Evolutionary conservation across 2,329 filamentous ascomycete genomes (phyloP).

Genomic region (Nemania serpens): DNA sequence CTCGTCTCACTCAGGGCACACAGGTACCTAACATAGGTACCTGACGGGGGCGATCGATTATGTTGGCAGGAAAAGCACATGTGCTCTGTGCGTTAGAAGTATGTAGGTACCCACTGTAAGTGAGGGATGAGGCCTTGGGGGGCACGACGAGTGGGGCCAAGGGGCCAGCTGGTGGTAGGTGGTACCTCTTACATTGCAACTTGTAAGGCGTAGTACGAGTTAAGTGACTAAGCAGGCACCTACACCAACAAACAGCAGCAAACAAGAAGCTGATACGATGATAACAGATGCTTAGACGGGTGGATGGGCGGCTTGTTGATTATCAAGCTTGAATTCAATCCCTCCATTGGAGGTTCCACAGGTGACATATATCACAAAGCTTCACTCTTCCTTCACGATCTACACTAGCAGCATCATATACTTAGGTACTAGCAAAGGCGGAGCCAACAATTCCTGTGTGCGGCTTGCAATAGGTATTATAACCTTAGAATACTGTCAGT

Average conservation of each 20-base stretch:
- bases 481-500: no score
- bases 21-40: no score
- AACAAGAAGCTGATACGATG: no score
- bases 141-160: not conserved
- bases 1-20: constrained; percentile 2
- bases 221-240: no score
- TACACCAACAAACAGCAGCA: no score
- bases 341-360: not conserved
- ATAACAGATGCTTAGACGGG: no score
- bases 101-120: no score
- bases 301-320: constrained; percentile 8
- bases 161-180: constrained; percentile 1
- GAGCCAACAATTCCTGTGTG: not conserved
- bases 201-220: no score
- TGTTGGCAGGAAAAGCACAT: constrained; percentile 22
- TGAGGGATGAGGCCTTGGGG: constrained; percentile 4
- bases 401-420: not conserved
- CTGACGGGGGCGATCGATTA: not conserved
- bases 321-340: constrained; percentile 17
- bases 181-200: no score
- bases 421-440: not conserved
- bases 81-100: constrained; percentile 29
- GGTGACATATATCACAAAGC: not conserved
- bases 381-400: not conserved
- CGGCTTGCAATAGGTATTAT: not conserved